phyloP scores from a whole-genome alignment of 75 land plant species.

The Cryptomeria japonica region DNA sequence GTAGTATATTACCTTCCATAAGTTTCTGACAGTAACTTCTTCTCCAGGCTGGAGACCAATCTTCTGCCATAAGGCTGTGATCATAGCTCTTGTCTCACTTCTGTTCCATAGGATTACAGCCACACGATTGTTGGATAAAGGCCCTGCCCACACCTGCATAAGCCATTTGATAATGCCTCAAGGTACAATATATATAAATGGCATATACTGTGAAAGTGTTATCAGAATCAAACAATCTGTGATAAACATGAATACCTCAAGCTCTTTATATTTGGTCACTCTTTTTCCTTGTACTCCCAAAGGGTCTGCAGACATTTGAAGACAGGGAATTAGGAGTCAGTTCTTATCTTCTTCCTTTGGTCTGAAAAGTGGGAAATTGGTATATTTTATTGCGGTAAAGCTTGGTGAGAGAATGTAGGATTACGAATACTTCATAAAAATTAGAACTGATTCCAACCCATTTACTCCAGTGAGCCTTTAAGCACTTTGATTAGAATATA shows the following conservation, averaged over 20 bases:
- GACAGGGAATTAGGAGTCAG: neutral
- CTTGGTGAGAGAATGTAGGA: neutral
- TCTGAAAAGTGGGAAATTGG: neutral
- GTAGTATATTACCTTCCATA: conserved; percentile 53
- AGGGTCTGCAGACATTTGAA: conserved; percentile 40
- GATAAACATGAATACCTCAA: conserved; percentile 36
- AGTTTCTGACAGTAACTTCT: conserved; percentile 32
- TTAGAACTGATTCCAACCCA: neutral
- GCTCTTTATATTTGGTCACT: conserved; percentile 33
- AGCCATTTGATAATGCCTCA: neutral
- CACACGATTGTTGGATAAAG: conserved; percentile 38
- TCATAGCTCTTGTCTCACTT: conserved; percentile 11
- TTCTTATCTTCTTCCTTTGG: conserved; percentile 7
- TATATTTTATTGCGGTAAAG: neutral
- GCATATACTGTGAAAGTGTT: neutral
- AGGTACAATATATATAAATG: neutral
- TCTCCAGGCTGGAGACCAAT: conserved; percentile 32
- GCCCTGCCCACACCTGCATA: conserved; percentile 68
- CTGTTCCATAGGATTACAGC: conserved; percentile 50
- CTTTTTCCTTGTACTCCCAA: conserved; percentile 71
- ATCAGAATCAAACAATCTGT: neutral
- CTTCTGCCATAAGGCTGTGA: conserved; percentile 43
- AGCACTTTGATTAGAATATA: neutral
- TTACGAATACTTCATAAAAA: neutral
- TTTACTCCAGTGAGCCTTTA: neutral